phyloP scores from a whole-genome alignment of 306 rosid genomes.

The Fragaria nilgerrensis region DNA sequence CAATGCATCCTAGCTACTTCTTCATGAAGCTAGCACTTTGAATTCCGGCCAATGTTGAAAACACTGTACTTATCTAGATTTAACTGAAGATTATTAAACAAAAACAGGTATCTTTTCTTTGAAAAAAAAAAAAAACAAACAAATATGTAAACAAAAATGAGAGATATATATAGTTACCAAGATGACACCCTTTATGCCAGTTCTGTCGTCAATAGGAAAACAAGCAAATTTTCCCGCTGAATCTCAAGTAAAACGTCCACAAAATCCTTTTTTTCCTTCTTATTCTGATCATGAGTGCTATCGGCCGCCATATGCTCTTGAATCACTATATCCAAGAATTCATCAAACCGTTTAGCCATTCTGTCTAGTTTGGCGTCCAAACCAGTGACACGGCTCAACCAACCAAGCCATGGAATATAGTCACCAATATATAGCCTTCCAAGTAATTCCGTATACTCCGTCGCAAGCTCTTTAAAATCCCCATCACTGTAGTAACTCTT shows the following conservation, averaged over 20 bases:
- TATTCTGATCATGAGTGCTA: background rate
- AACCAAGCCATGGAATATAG: conserved; percentile 20
- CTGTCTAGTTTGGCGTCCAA: conserved; percentile 28
- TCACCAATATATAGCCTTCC: conserved; percentile 30
- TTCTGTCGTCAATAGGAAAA: conserved; percentile 12
- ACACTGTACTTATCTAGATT: no score
- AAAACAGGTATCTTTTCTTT: no score
- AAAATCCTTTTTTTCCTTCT: background rate
- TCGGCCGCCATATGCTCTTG: conserved; percentile 36
- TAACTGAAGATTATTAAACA: no score
- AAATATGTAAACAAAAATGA: no score
- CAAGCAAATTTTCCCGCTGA: conserved; percentile 17
- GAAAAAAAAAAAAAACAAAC: no score
- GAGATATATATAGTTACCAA: conserved; percentile 20
- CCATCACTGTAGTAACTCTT: conserved; percentile 33
- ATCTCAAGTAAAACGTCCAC: conserved; percentile 51
- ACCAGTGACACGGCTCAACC: conserved; percentile 35
- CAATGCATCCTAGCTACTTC: no score
- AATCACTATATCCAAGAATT: conserved; percentile 39
- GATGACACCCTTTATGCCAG: conserved; percentile 41
- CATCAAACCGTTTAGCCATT: conserved; percentile 39
- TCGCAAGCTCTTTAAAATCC: conserved; percentile 22
- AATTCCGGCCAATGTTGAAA: no score
- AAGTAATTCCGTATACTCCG: conserved; percentile 23
- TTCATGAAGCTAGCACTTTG: no score